phyloP scores from a whole-genome alignment of 2,329 filamentous ascomycete species.

The Macrophomina pseudophaseolina region DNA sequence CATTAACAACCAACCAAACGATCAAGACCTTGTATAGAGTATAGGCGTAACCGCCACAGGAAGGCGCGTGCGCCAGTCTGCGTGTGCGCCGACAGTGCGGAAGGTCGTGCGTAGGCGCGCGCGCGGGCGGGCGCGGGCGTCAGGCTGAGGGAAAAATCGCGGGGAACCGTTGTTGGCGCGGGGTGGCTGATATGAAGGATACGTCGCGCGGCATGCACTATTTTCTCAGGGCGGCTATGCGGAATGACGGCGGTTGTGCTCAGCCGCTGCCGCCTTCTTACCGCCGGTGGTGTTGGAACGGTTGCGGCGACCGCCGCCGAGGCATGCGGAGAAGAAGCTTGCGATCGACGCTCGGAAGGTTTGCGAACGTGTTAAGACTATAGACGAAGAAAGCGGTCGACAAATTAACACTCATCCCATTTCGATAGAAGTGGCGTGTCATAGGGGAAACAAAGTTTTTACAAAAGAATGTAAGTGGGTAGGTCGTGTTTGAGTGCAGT shows the following conservation, averaged over 20 bases:
- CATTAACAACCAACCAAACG: background rate
- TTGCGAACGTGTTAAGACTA: conserved; percentile 16
- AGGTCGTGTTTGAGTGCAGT: conserved; percentile 14
- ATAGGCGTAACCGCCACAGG: background rate
- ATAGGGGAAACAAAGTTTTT: conserved; percentile 3
- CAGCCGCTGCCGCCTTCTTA: background rate
- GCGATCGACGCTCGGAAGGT: conserved; percentile 25
- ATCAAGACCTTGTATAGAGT: background rate
- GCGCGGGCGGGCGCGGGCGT: background rate
- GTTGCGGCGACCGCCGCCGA: conserved; percentile 17
- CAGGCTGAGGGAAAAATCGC: background rate
- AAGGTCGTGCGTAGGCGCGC: background rate
- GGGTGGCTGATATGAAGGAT: conserved; percentile 8
- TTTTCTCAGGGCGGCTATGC: background rate
- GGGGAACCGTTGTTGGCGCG: background rate
- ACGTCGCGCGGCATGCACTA: background rate
- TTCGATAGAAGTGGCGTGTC: conserved; percentile 1
- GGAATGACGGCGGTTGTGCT: conserved; percentile 15
- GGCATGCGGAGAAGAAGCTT: conserved; percentile 25
- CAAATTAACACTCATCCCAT: conserved; percentile 25
- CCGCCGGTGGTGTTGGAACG: background rate
- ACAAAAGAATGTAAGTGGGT: conserved; percentile 22
- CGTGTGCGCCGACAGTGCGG: background rate
- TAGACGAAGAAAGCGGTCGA: conserved; percentile 4
- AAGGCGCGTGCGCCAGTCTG: background rate